Evolutionary conservation across 2,329 filamentous ascomycete genomes (phyloP).

Genomic region (Diplodia seriata): DNA sequence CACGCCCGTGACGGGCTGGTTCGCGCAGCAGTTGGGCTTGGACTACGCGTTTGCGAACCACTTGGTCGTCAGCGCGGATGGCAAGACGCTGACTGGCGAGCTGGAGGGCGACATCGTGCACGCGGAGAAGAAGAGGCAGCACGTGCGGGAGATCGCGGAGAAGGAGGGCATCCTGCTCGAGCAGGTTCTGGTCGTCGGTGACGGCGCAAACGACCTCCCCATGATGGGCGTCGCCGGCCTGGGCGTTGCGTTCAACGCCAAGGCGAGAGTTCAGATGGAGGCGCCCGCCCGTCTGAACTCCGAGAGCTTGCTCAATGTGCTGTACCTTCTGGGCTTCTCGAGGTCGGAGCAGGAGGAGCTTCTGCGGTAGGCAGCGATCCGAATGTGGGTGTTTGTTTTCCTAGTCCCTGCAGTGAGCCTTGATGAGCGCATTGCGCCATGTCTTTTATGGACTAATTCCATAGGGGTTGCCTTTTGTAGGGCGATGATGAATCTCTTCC

Average conservation of each 20-base stretch:
- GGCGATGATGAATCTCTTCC: neutral
- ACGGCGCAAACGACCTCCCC: constrained; percentile 81
- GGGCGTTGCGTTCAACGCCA: constrained; percentile 84
- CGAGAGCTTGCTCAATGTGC: constrained; percentile 70
- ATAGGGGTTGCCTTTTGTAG: constrained; percentile 5
- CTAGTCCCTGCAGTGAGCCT: neutral
- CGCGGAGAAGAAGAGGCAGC: constrained; percentile 74
- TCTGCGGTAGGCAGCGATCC: constrained; percentile 34
- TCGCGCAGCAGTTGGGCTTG: constrained; percentile 79
- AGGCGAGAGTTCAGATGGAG: constrained; percentile 80
- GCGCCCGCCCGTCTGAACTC: constrained; percentile 73
- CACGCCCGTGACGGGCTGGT: constrained; percentile 84
- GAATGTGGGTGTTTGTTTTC: neutral
- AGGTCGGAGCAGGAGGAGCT: constrained; percentile 66
- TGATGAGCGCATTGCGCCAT: neutral
- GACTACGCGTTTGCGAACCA: constrained; percentile 91
- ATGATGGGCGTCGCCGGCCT: constrained; percentile 80
- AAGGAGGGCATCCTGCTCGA: constrained; percentile 70
- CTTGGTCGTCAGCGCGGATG: constrained; percentile 66
- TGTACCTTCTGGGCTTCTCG: constrained; percentile 77
- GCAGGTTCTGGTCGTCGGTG: constrained; percentile 76
- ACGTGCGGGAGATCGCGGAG: constrained; percentile 73
- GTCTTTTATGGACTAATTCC: constrained; percentile 14
- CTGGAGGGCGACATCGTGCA: constrained; percentile 76
- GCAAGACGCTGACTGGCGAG: constrained; percentile 70